Evolutionary conservation across 140 eudicot genomes (phyloP).

Genomic region (Stevia rebaudiana): DNA sequence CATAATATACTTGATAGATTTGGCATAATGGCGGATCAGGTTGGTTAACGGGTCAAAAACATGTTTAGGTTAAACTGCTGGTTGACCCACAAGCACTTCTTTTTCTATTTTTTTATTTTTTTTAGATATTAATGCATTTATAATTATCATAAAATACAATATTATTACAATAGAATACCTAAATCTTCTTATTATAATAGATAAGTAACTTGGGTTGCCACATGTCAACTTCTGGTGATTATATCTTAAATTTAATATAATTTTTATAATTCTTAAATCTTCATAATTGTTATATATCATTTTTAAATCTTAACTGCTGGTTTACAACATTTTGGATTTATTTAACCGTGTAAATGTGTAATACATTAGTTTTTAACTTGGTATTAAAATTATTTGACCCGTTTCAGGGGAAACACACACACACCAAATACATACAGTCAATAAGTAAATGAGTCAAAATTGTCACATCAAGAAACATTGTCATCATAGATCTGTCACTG

Average conservation of each 20-base stretch:
- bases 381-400: not conserved
- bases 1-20: conserved; percentile 4
- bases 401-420: not conserved
- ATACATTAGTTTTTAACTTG: too few relatives aligned
- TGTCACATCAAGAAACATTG: not conserved
- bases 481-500: not conserved
- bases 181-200: too few relatives aligned
- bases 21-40: not conserved
- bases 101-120: not conserved
- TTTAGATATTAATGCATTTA: not conserved
- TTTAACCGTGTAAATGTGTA: too few relatives aligned
- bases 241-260: too few relatives aligned
- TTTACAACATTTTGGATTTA: too few relatives aligned
- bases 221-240: too few relatives aligned
- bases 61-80: not conserved
- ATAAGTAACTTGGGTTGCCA: too few relatives aligned
- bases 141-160: not conserved
- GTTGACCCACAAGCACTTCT: not conserved
- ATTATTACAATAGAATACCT: not conserved
- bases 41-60: not conserved
- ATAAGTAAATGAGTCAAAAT: not conserved
- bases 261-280: too few relatives aligned
- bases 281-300: too few relatives aligned
- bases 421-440: not conserved
- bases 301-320: too few relatives aligned